Percentiles rank a stretch among this genome's conserved stretches.
These are phyloP conservation scores for Aspergillus carlsbadensis DNA, from an alignment of 495 filamentous ascomycete genomes.

Conservation along the genomic window DNA sequence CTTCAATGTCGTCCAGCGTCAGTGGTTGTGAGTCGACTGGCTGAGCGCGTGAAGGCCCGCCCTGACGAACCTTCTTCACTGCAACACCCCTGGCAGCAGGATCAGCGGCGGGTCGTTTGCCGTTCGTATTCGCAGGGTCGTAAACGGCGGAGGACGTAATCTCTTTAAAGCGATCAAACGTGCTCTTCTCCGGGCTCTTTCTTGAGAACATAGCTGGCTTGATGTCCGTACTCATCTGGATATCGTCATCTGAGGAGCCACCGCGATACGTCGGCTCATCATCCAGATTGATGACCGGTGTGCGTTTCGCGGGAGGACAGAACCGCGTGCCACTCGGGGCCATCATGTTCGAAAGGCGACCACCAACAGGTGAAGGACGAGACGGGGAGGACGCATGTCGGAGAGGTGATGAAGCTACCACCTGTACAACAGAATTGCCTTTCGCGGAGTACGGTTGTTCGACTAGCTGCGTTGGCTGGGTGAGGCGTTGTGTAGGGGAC, in stretches of 20 bases:
- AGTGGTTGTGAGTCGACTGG: slow-evolving; percentile 37
- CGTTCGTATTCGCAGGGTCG: slow-evolving; percentile 32
- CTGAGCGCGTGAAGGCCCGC: slow-evolving; percentile 55
- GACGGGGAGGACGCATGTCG: slow-evolving; percentile 49
- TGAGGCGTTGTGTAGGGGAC: slow-evolving; percentile 47
- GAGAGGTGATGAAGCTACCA: slow-evolving; percentile 79
- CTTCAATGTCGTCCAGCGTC: slow-evolving; percentile 54
- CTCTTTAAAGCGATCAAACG: slow-evolving; percentile 48
- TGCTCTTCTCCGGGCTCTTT: slow-evolving; percentile 38
- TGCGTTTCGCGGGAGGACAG: slow-evolving; percentile 53
- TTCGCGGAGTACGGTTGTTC: slow-evolving; percentile 30
- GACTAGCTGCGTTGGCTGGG: slow-evolving; percentile 74
- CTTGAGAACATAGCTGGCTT: slow-evolving; percentile 63
- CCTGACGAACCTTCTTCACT: slow-evolving; percentile 45
- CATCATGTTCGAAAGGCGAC: slow-evolving; percentile 58
- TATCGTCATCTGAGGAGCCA: slow-evolving; percentile 58
- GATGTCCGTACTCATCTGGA: slow-evolving; percentile 58
- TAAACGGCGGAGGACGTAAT: slow-evolving; percentile 49
- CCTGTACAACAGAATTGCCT: slow-evolving; percentile 63
- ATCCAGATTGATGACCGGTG: slow-evolving; percentile 46
- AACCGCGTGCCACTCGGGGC: slow-evolving; percentile 78
- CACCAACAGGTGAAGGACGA: slow-evolving; percentile 28
- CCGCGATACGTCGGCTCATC: slow-evolving; percentile 59
- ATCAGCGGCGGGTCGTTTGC: slow-evolving; percentile 48
- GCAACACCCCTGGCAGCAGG: slow-evolving; percentile 39